phyloP scores from a whole-genome alignment of 331 rosid genomes.

The Quercus tomentella region DNA sequence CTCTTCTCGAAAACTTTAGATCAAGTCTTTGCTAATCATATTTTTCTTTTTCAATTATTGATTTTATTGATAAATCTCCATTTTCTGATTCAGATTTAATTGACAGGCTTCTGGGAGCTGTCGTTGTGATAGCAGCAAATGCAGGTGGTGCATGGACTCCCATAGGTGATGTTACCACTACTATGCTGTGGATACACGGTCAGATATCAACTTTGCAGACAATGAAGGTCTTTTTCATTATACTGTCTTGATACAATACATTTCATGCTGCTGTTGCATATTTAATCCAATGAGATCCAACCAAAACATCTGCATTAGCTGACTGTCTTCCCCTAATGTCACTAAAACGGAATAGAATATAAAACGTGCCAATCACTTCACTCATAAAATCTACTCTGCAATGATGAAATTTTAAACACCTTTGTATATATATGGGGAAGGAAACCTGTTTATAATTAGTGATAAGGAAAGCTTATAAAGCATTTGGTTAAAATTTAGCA shows the following conservation, averaged over 20 bases:
- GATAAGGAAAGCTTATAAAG: not conserved
- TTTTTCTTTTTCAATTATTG: not conserved
- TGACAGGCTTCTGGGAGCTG: conserved; percentile 94
- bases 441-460: not conserved
- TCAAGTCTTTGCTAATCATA: not conserved
- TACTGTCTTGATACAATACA: not conserved
- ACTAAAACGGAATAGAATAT: not conserved
- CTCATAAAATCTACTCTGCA: not conserved
- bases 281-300: not conserved
- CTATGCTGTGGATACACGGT: conserved; percentile 98
- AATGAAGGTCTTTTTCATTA: conserved; percentile 50
- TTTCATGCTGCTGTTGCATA: not conserved
- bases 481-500: not conserved
- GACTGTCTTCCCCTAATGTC: not conserved
- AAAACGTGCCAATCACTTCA: not conserved
- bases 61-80: not conserved
- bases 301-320: not conserved
- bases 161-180: conserved; percentile 95
- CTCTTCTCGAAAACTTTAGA: not conserved
- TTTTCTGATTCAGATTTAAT: conserved; percentile 13
- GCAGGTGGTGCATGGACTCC: conserved; percentile 99
- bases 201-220: conserved; percentile 79
- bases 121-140: conserved; percentile 93
- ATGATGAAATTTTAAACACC: conserved; percentile 1
- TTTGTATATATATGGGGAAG: not conserved